Conservation (phyloP, 805 yeast genomes). For the Metschnikowia amazonensis region DNA sequence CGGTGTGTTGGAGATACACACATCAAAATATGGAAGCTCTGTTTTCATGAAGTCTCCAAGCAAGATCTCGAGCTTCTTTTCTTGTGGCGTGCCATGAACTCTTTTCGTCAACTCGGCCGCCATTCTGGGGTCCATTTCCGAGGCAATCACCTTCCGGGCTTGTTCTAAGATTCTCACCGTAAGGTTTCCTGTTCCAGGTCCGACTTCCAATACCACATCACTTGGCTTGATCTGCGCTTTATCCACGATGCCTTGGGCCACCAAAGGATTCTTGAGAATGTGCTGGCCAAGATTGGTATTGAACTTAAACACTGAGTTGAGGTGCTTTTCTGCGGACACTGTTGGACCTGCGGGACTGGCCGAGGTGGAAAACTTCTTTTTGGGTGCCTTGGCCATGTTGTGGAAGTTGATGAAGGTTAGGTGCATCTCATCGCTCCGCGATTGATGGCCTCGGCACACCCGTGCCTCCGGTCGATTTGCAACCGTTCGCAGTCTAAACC, state of each 20-base stretch:
- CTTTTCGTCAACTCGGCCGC: conserved; percentile 97
- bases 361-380: conserved; percentile 53
- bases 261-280: conserved; percentile 90
- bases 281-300: conserved; percentile 97
- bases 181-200: conserved; percentile 98
- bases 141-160: conserved; percentile 92
- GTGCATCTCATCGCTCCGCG: conserved; percentile 11
- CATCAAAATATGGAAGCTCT: conserved; percentile 90
- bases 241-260: conserved; percentile 97
- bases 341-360: conserved; percentile 48
- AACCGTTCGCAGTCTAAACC: conserved; percentile 6
- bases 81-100: conserved; percentile 94
- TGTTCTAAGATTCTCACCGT: conserved; percentile 90
- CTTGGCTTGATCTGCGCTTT: conserved; percentile 91
- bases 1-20: conserved; percentile 96
- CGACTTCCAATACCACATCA: conserved; percentile 91
- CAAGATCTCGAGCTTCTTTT: conserved; percentile 84
- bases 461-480: conserved; percentile 3
- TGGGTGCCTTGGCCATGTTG: conserved; percentile 59
- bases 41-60: conserved; percentile 96
- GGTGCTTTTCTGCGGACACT: conserved; percentile 67
- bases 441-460: conserved; percentile 6
- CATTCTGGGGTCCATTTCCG: conserved; percentile 99
- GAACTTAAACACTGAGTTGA: conserved; percentile 88
- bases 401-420: background rate